These are phyloP conservation scores for Penicillium frequentans DNA, from an alignment of 2,329 filamentous ascomycete species.

Conservation along the genomic window DNA sequence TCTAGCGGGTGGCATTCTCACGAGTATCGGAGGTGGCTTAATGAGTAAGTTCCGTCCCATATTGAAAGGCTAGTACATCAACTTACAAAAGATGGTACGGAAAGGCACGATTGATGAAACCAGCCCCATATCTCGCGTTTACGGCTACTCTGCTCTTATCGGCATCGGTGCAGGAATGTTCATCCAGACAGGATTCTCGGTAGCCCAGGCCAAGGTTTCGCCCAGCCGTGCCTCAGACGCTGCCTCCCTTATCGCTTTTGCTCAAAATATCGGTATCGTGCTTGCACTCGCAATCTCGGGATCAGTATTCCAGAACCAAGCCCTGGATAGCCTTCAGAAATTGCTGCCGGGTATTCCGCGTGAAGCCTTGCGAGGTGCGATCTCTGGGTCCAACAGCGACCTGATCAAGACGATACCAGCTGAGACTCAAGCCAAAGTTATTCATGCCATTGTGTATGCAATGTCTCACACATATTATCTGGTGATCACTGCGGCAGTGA, in stretches of 20 bases:
- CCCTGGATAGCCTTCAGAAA: slow-evolving; percentile 3
- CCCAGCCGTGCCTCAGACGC: slow-evolving; percentile 8
- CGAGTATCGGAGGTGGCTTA: slow-evolving; percentile 11
- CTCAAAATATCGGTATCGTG: slow-evolving; percentile 18
- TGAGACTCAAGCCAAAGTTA: not conserved
- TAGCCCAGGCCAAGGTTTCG: slow-evolving; percentile 19
- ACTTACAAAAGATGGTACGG: not conserved
- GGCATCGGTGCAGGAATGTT: slow-evolving; percentile 19
- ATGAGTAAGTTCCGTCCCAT: slow-evolving; percentile 9
- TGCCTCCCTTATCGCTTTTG: slow-evolving; percentile 15
- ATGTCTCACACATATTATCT: slow-evolving; percentile 19
- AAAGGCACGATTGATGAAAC: slow-evolving; percentile 8
- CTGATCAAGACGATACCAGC: not conserved
- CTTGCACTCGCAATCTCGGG: slow-evolving; percentile 19
- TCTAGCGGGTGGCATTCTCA: slow-evolving; percentile 10
- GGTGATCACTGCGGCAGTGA: slow-evolving; percentile 20
- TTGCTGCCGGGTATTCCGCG: slow-evolving; percentile 8
- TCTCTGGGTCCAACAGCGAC: slow-evolving; percentile 6
- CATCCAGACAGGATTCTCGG: slow-evolving; percentile 17
- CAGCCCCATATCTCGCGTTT: slow-evolving; percentile 5
- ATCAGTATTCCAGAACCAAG: slow-evolving; percentile 17
- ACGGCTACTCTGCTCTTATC: slow-evolving; percentile 19
- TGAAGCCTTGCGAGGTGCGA: slow-evolving; percentile 3
- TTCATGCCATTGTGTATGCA: slow-evolving; percentile 17
- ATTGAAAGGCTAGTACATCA: not conserved